These are phyloP conservation scores for Telopea speciosissima DNA, from an alignment of 177 flowering plant species.

Conservation along the genomic window DNA sequence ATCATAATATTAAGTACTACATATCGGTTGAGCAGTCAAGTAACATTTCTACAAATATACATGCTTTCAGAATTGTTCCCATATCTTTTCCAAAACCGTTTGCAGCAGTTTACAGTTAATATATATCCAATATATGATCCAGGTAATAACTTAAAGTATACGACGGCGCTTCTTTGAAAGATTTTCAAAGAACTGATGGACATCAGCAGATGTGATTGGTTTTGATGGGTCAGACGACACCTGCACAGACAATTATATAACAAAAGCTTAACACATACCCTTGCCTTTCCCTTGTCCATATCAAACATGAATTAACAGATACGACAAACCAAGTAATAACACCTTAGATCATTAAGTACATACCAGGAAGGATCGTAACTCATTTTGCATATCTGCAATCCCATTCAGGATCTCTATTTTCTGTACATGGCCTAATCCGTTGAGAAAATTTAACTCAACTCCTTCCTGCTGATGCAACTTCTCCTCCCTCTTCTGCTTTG, in stretches of 20 bases:
- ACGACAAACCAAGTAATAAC: background rate
- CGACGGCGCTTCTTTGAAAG: constrained; percentile 87
- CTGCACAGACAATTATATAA: constrained; percentile 31
- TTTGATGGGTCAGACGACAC: constrained; percentile 68
- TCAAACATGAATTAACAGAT: background rate
- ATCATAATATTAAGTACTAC: background rate
- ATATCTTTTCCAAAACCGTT: background rate
- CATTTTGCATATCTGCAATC: constrained; percentile 82
- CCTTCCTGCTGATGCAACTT: constrained; percentile 80
- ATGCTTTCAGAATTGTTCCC: background rate
- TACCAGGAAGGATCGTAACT: constrained; percentile 73
- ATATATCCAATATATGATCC: constrained; percentile 3
- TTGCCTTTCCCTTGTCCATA: background rate
- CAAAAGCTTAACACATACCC: background rate
- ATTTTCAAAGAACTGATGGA: constrained; percentile 82
- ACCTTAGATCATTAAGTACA: constrained; percentile 6
- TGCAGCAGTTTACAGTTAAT: background rate
- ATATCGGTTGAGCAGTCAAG: background rate
- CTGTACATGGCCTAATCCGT: constrained; percentile 76
- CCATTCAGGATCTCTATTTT: constrained; percentile 87
- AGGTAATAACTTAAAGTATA: constrained; percentile 27
- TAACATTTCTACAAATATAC: background rate
- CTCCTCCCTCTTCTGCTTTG: constrained; percentile 78
- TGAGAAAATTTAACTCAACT: constrained; percentile 50
- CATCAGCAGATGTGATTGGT: constrained; percentile 73